A percentile compares a stretch with the other conserved stretches of the same genome.
These are phyloP conservation scores for Dothideomycetes sp. DNA, from an alignment of 2,329 filamentous ascomycete species.

Conservation along the genomic window DNA sequence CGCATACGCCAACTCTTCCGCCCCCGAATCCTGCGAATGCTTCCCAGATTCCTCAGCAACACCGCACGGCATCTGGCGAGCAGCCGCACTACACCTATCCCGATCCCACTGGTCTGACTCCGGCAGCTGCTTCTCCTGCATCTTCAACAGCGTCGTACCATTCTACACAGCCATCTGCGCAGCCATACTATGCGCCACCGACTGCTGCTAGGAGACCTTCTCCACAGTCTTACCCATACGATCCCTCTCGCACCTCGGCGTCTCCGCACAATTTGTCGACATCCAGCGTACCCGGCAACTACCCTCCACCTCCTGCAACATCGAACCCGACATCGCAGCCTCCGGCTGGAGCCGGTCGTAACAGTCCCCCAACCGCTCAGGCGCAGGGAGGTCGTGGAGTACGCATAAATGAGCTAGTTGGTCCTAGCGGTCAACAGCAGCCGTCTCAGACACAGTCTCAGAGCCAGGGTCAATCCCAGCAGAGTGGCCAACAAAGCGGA, in stretches of 20 bases:
- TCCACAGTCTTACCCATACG: constrained; percentile 32
- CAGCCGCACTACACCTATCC: constrained; percentile 28
- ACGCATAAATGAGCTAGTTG: constrained; percentile 17
- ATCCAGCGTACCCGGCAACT: neutral
- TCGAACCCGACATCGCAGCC: constrained; percentile 16
- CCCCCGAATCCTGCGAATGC: constrained; percentile 35
- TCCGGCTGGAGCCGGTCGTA: constrained; percentile 24
- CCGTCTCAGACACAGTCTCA: constrained; percentile 4
- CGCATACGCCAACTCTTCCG: constrained; percentile 39
- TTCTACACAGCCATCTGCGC: constrained; percentile 20
- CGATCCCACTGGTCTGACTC: constrained; percentile 32
- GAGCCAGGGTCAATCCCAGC: constrained; percentile 6
- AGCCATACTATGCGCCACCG: constrained; percentile 28
- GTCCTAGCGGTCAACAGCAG: constrained; percentile 16
- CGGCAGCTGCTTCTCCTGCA: constrained; percentile 32
- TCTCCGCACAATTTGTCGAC: constrained; percentile 31
- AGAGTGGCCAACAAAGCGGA: constrained; percentile 6
- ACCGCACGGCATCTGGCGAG: constrained; percentile 1
- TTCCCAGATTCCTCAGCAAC: constrained; percentile 22
- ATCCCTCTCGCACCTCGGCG: constrained; percentile 29
- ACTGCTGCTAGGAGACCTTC: constrained; percentile 27
- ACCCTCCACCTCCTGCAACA: constrained; percentile 3
- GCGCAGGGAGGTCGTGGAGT: constrained; percentile 14
- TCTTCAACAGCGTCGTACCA: constrained; percentile 29
- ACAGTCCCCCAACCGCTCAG: constrained; percentile 20